Evolutionary conservation across 1,139 yeast genomes (phyloP).

Genomic region (Yamadazyma diddensiae): DNA sequence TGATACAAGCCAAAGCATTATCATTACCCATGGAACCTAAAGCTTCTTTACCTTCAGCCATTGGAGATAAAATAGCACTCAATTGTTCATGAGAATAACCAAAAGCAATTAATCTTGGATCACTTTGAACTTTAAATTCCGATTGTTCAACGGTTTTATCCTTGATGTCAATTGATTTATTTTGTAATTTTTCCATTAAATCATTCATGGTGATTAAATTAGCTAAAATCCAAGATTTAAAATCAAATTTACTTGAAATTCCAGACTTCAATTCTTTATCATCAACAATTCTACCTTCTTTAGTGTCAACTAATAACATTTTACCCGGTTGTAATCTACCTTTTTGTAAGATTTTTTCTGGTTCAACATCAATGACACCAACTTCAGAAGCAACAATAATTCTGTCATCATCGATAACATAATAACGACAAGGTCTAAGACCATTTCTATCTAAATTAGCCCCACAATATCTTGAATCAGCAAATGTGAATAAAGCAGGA

Average conservation of each 20-base stretch:
- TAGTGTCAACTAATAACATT: constrained; percentile 92
- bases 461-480: constrained; percentile 98
- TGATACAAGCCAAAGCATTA: constrained; percentile 92
- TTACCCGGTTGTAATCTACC: constrained; percentile 97
- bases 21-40: constrained; percentile 99
- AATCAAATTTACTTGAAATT: constrained; percentile 85
- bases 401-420: constrained; percentile 89
- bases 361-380: constrained; percentile 89
- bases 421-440: constrained; percentile 96
- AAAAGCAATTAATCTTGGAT: constrained; percentile 80
- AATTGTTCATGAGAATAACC: constrained; percentile 94
- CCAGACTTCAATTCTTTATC: constrained; percentile 80
- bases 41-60: constrained; percentile 96
- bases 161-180: constrained; percentile 42
- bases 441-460: constrained; percentile 98
- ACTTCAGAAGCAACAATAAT: constrained; percentile 98
- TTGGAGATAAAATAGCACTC: constrained; percentile 79
- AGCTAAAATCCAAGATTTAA: constrained; percentile 89
- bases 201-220: constrained; percentile 83
- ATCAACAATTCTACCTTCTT: constrained; percentile 89
- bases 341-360: constrained; percentile 78
- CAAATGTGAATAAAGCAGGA: constrained; percentile 94
- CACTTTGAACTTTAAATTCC: constrained; percentile 59
- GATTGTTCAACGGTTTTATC: constrained; percentile 18
- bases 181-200: constrained; percentile 54